Percentiles rank a stretch among this genome's conserved stretches.
Evolutionary conservation across 495 filamentous ascomycete genomes (phyloP).

Genomic region (Neurospora sp.): DNA sequence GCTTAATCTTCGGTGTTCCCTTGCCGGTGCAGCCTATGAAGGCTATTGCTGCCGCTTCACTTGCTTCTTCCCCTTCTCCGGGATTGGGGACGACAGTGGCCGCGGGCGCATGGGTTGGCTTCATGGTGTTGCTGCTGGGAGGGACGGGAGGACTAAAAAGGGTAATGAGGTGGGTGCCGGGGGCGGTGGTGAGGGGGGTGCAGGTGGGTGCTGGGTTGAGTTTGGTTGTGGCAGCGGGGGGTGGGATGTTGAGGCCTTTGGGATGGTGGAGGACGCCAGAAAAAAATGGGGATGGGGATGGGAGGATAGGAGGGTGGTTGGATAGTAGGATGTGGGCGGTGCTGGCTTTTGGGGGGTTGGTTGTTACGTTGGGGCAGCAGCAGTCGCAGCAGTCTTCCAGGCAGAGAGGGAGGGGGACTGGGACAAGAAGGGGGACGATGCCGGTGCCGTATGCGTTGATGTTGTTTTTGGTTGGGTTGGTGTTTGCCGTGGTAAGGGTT

Average conservation of each 20-base stretch:
- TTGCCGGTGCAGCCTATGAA: slow-evolving; percentile 83
- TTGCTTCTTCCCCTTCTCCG: background rate
- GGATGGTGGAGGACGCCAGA: background rate
- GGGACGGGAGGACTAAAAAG: background rate
- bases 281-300: background rate
- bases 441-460: slow-evolving; percentile 64
- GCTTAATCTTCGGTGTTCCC: slow-evolving; percentile 72
- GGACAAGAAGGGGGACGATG: background rate
- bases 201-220: background rate
- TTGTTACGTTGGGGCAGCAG: background rate
- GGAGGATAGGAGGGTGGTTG: background rate
- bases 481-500: slow-evolving; percentile 40
- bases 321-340: background rate
- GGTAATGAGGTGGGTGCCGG: background rate
- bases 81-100: background rate
- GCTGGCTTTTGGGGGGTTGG: background rate
- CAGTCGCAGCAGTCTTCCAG: background rate
- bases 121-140: background rate
- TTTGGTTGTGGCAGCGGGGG: background rate
- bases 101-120: background rate
- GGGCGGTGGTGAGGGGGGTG: background rate
- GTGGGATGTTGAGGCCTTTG: background rate
- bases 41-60: slow-evolving; percentile 17
- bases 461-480: slow-evolving; percentile 54
- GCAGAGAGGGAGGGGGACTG: background rate